Evolutionary conservation across 108 stramenopile species (phyloP), one percentile per base, ranked within the genome.

Genomic region (Hondaea fermentalgiana): DNA sequence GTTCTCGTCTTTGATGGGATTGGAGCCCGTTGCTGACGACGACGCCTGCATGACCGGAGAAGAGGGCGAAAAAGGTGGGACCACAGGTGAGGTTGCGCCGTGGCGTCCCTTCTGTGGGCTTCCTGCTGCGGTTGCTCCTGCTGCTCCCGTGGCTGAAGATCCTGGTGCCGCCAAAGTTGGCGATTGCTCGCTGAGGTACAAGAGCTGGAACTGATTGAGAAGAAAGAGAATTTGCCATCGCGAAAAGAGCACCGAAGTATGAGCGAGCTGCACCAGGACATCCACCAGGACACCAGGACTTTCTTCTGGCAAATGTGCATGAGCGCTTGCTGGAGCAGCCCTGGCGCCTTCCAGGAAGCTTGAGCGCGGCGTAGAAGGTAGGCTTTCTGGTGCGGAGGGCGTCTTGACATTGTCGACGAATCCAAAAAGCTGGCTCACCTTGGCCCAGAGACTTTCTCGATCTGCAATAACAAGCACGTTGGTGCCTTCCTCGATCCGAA

Each of bases 191-290:
- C 42, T 35, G 49, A 83, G 28, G 4, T 83, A 83, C 12, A 53
- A 12, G 17, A 12, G 19, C 17, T 83, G 45, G 25, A 83, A 23
- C 51, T 83, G 45, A 23, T 47, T 83, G 76, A 83, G 45, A 6
- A 83, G 76, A 83, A 83, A 83, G n/a, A 83, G 49, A 16, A 83
- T 83, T 83, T 83, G 76, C 76, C 76, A 83, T 6, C 76, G 76
- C n/a, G 76, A 83, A 35, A 83, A 83, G 45, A 83, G 76, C 49
- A 83, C 25, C n/a, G 8, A 6, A 0, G 51, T 28, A 53, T 47
- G 12, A 28, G 19, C 49, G 25, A 83, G 76, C 8, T 35, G 51
- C 45, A 83, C 19, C 6, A 28, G 6, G 25, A 55, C 6, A 3
- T 83, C 45, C 8, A 53, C 76, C 19, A 53, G 51, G 6, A 83